Base-by-base conservation (phyloP, 805 yeast genomes). In the Pichia membranifaciens region DNA sequence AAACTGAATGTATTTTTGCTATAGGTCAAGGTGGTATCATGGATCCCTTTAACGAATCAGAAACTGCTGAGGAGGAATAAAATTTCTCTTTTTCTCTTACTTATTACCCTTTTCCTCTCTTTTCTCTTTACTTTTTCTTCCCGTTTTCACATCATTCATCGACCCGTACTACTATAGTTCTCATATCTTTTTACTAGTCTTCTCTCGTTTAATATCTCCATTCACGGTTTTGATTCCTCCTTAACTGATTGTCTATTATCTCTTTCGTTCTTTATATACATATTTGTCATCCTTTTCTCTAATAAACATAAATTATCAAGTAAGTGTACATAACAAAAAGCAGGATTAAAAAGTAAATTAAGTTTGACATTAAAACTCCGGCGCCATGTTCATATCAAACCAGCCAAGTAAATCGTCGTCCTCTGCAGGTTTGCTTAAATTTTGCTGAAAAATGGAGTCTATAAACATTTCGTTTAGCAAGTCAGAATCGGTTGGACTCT, bases 1-100 rank as follows among this genome's bases (percentile, higher is more conserved):
- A 93, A 62, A 82, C 93, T 45, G 98, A 93, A 58, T 86, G 96
- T 58, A 84, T 87, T 7, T 91, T 93, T 70, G 97, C 96, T 5
- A 87, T 93, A 52, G 93, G 90, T 62, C 96, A 88, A 64, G 96
- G 91, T 58, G 99, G 99, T 51, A 82, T 93, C 54, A 96, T 96
- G 48, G 99, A 93, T 69, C 97, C 98, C 29, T 79, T 83, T 55
- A 66, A 63, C 48, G 66, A 62, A 43, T 45, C 62, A 15, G 66
- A 61, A 49, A 51, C 49, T 10, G 51, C 45, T 34, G 87, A 85
- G 17, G 93, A 85, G 43, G 91, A 44, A 5, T 40, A 22, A 28
- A n/a, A 22, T 15, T 4, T 17, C 21, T 10, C 17, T 5, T 3
- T 9, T 5, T 40, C 5, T 29, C 18, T 21, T 28, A 20, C 4